Percentiles rank a stretch among this genome's conserved stretches.
These are phyloP conservation scores for Phytophthora pisi DNA, from an alignment of 352 stramenopile species.

Conservation along the genomic window DNA sequence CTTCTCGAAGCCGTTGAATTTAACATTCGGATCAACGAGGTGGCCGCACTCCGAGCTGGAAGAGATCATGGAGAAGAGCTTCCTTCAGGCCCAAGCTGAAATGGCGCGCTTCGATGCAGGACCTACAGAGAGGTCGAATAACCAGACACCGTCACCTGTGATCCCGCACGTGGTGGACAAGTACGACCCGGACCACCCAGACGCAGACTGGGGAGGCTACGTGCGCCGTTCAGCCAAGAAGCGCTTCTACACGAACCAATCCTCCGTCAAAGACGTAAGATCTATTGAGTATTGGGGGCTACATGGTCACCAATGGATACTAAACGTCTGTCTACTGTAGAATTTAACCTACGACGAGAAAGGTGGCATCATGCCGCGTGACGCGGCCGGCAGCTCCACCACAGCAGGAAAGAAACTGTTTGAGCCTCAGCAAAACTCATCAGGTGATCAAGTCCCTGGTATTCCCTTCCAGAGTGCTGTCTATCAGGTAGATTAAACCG, in stretches of 20 bases:
- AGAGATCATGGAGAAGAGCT: constrained; percentile 52
- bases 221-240: constrained; percentile 77
- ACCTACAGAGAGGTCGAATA: constrained; percentile 7
- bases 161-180: constrained; percentile 66
- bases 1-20: constrained; percentile 14
- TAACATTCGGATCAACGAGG: neutral
- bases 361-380: constrained; percentile 63
- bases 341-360: constrained; percentile 59
- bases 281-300: neutral
- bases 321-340: constrained; percentile 20
- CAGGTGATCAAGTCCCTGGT: constrained; percentile 46
- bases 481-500: constrained; percentile 47
- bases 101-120: constrained; percentile 37
- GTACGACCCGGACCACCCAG: constrained; percentile 73
- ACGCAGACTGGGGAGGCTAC: constrained; percentile 77
- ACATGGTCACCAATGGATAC: neutral
- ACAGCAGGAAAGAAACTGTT: constrained; percentile 60
- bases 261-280: constrained; percentile 46
- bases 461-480: constrained; percentile 72
- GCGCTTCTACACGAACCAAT: constrained; percentile 51
- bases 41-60: neutral
- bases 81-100: constrained; percentile 47
- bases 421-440: constrained; percentile 50
- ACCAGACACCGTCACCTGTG: constrained; percentile 26
- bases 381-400: constrained; percentile 18